Conservation (phyloP, 1,284 basidiomycete genomes). For the Trametes sp. region DNA sequence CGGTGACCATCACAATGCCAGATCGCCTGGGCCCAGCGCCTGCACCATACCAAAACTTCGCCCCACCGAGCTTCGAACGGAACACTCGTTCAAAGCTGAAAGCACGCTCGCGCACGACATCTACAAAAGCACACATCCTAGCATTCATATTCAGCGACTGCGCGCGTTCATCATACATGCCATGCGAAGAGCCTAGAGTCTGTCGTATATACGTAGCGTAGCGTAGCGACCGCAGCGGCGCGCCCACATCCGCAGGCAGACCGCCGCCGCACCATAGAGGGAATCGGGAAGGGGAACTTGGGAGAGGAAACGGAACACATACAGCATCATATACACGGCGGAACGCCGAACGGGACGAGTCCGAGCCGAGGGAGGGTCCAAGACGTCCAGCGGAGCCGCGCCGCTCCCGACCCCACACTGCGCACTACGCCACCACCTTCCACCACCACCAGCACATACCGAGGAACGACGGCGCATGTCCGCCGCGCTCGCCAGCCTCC, state of each 20-base stretch:
- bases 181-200: not conserved
- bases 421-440: not conserved
- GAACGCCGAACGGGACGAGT: too few relatives aligned
- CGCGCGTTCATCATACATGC: conserved; percentile 4
- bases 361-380: not conserved
- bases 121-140: conserved; percentile 2
- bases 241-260: not conserved
- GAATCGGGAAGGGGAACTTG: too few relatives aligned
- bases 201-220: conserved; percentile 1
- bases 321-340: conserved; percentile 6
- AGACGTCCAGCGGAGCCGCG: not conserved
- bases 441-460: not conserved
- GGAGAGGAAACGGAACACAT: not conserved
- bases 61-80: too few relatives aligned
- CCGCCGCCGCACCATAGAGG: too few relatives aligned
- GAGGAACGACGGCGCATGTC: not conserved
- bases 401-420: conserved; percentile 1
- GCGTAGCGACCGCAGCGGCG: not conserved
- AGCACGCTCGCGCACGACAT: not conserved
- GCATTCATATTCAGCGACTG: conserved; percentile 6
- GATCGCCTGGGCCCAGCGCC: too few relatives aligned
- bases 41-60: too few relatives aligned
- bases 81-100: not conserved
- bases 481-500: not conserved
- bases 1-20: too few relatives aligned